A percentile compares a stretch with the other conserved stretches of the same genome.
Conservation (phyloP, 1,139 yeast species). For the Yamadazyma sp. region DNA sequence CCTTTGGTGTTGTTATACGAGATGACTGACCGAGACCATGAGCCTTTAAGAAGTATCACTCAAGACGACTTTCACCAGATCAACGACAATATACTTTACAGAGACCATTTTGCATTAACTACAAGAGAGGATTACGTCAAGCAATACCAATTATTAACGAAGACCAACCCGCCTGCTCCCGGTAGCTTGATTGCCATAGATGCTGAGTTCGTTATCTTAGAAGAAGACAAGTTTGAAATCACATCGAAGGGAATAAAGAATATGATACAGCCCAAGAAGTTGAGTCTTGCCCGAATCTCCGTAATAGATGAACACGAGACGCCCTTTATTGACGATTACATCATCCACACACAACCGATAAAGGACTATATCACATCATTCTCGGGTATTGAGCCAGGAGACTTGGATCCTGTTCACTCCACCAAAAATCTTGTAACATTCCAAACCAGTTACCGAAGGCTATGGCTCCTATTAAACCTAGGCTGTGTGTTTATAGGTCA, state of each 20-base stretch:
- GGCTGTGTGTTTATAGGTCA: slow-evolving; percentile 97
- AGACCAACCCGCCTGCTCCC: slow-evolving; percentile 66
- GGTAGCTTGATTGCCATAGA: slow-evolving; percentile 90
- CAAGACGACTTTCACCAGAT: slow-evolving; percentile 27
- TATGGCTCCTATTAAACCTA: slow-evolving; percentile 83
- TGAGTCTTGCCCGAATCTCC: slow-evolving; percentile 86
- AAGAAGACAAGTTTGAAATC: slow-evolving; percentile 79
- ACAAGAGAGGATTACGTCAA: slow-evolving; percentile 57
- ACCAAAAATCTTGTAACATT: slow-evolving; percentile 70
- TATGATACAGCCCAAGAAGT: slow-evolving; percentile 70
- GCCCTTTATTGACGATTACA: slow-evolving; percentile 93
- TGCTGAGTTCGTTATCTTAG: slow-evolving; percentile 89
- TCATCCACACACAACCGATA: slow-evolving; percentile 69
- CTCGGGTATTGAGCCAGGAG: slow-evolving; percentile 93
- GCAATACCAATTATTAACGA: slow-evolving; percentile 66
- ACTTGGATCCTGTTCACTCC: slow-evolving; percentile 73
- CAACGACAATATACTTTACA: slow-evolving; percentile 65
- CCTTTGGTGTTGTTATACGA: slow-evolving; percentile 77
- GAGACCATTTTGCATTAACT: slow-evolving; percentile 76
- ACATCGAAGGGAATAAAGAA: slow-evolving; percentile 64
- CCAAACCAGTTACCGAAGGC: slow-evolving; percentile 80
- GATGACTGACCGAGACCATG: slow-evolving; percentile 27
- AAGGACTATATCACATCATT: slow-evolving; percentile 85
- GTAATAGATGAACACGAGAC: slow-evolving; percentile 67
- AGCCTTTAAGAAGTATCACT: slow-evolving; percentile 17